Evolutionary conservation across 2,329 filamentous ascomycete genomes (phyloP), one percentile per base, ranked within the genome.

Genomic region (Apiospora aurea): DNA sequence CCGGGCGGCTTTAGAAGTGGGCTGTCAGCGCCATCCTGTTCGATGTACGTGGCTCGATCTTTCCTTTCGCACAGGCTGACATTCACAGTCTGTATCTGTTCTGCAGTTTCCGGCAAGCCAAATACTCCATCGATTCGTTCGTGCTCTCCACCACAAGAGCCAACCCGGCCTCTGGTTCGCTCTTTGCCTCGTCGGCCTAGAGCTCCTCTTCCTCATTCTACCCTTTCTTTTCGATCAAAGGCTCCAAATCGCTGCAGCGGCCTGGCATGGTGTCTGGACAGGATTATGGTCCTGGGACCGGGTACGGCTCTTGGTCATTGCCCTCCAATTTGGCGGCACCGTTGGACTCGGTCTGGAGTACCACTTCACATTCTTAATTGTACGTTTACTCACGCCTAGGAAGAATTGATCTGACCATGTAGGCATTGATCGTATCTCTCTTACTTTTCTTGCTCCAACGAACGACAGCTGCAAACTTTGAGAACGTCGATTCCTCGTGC

Each of bases 341-440:
- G 46, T n/a, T 49, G 46, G 46, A 21, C 18, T 49, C 18, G 18
- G 46, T n/a, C 21, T 49, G 46, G 46, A n/a, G 21, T 49, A 49
- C 46, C 46, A 49, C 46, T 49, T 49, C 21, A n/a, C 46, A 49
- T 49, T 49, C 18, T 49, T 49, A 49, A 49, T 49, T 49, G 46
- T 49, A 49, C 46, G 46, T 49, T 49, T n/a, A 49, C 46, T 49
- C 46, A 49, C 46, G 21, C 21, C 18, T 49, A 49, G 46, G 46
- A 49, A 49, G 46, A n/a, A 49, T 3, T 5, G 7, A 1, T 21
- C 46, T 49, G 18, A 49, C 46, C 46, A 21, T 49, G 18, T 49
- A 49, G 46, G 46, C 46, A 21, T n/a, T 49, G 46, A 10, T 49
- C 5, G 18, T n/a, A 1, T 49, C 46, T 49, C n/a, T n/a, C 21